Conservation (phyloP, 106 monocot species). For the Dendrobium chrysotoxum region DNA sequence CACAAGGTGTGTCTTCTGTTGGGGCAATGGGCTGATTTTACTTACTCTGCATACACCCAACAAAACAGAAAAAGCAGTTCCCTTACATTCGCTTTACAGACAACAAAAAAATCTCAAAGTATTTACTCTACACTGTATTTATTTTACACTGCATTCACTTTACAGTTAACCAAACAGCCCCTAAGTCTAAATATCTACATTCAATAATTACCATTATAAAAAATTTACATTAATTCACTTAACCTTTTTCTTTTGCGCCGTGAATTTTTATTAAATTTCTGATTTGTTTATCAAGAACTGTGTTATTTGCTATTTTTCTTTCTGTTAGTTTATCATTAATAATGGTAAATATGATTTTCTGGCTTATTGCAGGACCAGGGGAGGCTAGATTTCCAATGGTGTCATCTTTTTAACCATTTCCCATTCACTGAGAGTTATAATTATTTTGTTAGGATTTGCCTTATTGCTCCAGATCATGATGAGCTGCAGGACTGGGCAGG, state of each 20-base stretch:
- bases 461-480: slow-evolving; percentile 25
- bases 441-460: slow-evolving; percentile 26
- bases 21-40: no score
- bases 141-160: no score
- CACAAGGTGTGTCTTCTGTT: no score
- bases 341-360: background rate
- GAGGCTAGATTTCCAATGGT: slow-evolving; percentile 26
- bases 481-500: slow-evolving; percentile 40
- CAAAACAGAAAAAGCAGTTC: no score
- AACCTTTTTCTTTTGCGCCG: background rate
- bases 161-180: no score
- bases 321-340: background rate
- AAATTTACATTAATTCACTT: background rate
- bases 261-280: background rate
- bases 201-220: background rate
- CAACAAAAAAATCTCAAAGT: no score
- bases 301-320: background rate
- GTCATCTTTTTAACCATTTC: slow-evolving; percentile 26
- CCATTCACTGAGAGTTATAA: slow-evolving; percentile 6
- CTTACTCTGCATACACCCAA: no score
- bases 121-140: no score
- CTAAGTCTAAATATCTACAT: background rate
- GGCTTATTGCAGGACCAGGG: background rate
- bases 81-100: no score
- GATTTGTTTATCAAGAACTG: background rate